phyloP scores from a whole-genome alignment of 352 stramenopile species.

The Phytophthora europaea region DNA sequence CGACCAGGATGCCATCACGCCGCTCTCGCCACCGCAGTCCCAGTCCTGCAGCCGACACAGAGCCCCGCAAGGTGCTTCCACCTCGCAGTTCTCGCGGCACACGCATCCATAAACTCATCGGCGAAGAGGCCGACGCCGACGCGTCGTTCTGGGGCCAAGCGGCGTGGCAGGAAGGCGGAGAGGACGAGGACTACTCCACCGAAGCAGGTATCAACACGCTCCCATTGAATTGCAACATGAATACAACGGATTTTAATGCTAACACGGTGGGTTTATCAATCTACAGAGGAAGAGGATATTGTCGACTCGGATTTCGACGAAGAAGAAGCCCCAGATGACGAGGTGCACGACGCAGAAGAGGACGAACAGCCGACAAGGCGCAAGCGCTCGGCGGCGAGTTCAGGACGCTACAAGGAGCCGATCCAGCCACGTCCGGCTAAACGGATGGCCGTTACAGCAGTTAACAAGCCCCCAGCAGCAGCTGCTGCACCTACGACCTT shows the following conservation, averaged over 20 bases:
- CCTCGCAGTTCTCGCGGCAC: conserved; percentile 71
- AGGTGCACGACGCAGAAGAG: conserved; percentile 76
- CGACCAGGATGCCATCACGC: conserved; percentile 14
- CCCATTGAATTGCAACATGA: not conserved
- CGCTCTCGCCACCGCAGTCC: conserved; percentile 20
- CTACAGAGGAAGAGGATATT: conserved; percentile 87
- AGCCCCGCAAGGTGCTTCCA: conserved; percentile 59
- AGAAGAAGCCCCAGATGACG: conserved; percentile 82
- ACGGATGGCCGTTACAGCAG: conserved; percentile 7
- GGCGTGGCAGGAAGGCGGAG: conserved; percentile 85
- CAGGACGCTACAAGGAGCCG: conserved; percentile 47
- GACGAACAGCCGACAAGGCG: conserved; percentile 47
- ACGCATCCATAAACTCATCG: conserved; percentile 87
- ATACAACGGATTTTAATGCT: not conserved
- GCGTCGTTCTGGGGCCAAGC: conserved; percentile 90
- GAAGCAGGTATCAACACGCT: conserved; percentile 72
- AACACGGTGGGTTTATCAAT: conserved; percentile 6
- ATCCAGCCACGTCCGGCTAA: conserved; percentile 35
- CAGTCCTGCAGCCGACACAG: conserved; percentile 15
- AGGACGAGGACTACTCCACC: conserved; percentile 90
- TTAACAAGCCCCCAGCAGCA: conserved; percentile 5
- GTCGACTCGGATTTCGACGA: conserved; percentile 92
- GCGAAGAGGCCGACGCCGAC: conserved; percentile 89
- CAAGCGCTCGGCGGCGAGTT: conserved; percentile 38
- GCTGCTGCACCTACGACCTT: conserved; percentile 8